Conservation (phyloP, 2,329 filamentous ascomycete species). For the Fonsecaea nubica region DNA sequence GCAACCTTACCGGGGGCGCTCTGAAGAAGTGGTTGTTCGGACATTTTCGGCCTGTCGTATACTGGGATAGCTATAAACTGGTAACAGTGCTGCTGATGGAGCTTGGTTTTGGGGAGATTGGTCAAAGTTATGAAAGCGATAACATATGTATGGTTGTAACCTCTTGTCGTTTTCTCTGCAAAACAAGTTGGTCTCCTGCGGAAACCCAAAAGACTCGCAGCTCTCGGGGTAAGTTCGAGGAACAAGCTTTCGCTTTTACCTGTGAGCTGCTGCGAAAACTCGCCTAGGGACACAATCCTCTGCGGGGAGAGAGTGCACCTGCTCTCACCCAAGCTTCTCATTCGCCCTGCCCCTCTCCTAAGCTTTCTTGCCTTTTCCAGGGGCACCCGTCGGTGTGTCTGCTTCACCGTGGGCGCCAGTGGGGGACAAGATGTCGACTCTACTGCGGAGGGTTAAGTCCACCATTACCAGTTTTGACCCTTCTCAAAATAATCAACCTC, state of each 20-base stretch:
- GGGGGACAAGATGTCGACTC: slow-evolving; percentile 27
- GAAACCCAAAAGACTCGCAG: slow-evolving; percentile 2
- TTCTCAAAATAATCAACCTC: slow-evolving; percentile 11
- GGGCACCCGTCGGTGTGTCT: background rate
- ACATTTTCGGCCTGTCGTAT: slow-evolving; percentile 63
- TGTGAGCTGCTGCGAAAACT: background rate
- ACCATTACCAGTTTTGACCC: slow-evolving; percentile 23
- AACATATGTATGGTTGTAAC: background rate
- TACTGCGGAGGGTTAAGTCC: slow-evolving; percentile 39
- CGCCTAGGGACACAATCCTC: background rate
- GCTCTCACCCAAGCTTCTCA: slow-evolving; percentile 8
- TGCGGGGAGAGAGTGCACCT: slow-evolving; percentile 14
- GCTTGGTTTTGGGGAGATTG: background rate
- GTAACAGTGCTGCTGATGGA: slow-evolving; percentile 2
- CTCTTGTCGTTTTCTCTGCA: background rate
- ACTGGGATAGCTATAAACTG: slow-evolving; percentile 12
- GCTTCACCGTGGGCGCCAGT: background rate
- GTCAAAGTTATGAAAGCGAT: background rate
- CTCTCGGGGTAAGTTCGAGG: slow-evolving; percentile 3
- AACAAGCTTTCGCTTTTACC: slow-evolving; percentile 24
- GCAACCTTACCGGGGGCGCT: slow-evolving; percentile 77
- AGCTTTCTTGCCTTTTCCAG: slow-evolving; percentile 2
- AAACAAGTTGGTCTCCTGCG: background rate
- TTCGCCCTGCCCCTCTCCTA: slow-evolving; percentile 8
- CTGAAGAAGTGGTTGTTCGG: slow-evolving; percentile 93